Conservation (phyloP, 768 basidiomycete genomes). For the Nevesoporus exiguus region DNA sequence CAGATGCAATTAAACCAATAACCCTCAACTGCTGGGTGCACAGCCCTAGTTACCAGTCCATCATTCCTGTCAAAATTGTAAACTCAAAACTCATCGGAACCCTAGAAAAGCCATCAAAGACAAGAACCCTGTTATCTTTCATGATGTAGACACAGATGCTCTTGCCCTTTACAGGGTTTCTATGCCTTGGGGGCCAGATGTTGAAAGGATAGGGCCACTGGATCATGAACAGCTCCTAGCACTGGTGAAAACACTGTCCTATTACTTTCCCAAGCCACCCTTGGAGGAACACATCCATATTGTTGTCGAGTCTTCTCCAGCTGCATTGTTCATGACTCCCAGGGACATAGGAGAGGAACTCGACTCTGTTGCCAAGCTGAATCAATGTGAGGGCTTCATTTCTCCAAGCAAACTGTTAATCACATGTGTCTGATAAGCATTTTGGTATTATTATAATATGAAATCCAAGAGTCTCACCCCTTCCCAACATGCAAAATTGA, state of each 20-base stretch:
- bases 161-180: not conserved
- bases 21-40: not conserved
- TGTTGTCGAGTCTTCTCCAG: too few relatives aligned
- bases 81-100: not conserved
- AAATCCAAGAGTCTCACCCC: not conserved
- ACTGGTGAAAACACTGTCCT: not conserved
- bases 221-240: not conserved
- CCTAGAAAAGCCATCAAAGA: not conserved
- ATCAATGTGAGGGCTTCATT: not conserved
- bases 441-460: too few relatives aligned
- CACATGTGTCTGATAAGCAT: too few relatives aligned
- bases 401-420: not conserved
- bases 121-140: not conserved
- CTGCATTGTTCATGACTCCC: too few relatives aligned
- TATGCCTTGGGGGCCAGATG: not conserved
- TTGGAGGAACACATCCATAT: too few relatives aligned
- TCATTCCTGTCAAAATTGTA: not conserved
- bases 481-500: conserved; percentile 10
- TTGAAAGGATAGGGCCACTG: too few relatives aligned
- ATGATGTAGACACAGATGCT: too few relatives aligned
- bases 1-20: too few relatives aligned
- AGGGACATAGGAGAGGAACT: too few relatives aligned
- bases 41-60: too few relatives aligned
- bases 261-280: too few relatives aligned
- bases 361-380: too few relatives aligned